Base-by-base conservation (phyloP, 371 early-diverging fungal species). In the Mortierella sp. region DNA sequence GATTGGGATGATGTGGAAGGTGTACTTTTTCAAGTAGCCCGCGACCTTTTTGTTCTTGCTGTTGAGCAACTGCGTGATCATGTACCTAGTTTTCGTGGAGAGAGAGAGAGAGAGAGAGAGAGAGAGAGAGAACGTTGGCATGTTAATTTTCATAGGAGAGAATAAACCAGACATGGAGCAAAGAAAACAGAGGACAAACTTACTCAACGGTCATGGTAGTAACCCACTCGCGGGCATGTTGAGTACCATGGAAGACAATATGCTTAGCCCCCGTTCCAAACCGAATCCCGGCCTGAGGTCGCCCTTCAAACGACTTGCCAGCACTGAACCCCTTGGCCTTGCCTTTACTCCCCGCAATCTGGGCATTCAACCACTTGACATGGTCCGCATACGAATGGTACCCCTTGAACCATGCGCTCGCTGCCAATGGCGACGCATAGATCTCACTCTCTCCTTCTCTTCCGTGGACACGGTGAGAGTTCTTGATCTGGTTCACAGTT, bases 1-100 rank as follows among this genome's bases (percentile, higher is more conserved):
- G 51, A 93, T 75, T 3, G 94, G 94, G 61, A 86, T 76, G 70
- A 86, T 77, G 73, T 86, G 82, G 75, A 86, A 82, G 11, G 82
- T 86, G 78, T 74, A 86, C 78, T 77, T 86, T 50, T 31, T 71
- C 75, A 86, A 59, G 78, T 86, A 86, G 40, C 80, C 86, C 5
- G 77, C 77, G 16, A 82, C 82, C 55, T 80, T 79, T 9, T 79
- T 54, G 57, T 86, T 82, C 34, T 82, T 76, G 24, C 80, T 80
- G 40, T 44, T 79, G 51, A 86, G 28, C 57, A 86, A 70, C 69
- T 86, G 77, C 19, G 79, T 53, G 40, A 77, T 74, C 24, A 86
- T 46, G 73, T 67, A 67, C 24, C 67, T 67, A 40, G 16, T 57
- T 40, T 5, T 3, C 4, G 31, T 24, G 34, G 19, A 24, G 40